Conservation (phyloP, 2,329 filamentous ascomycete genomes). For the Talaromyces sp. region DNA sequence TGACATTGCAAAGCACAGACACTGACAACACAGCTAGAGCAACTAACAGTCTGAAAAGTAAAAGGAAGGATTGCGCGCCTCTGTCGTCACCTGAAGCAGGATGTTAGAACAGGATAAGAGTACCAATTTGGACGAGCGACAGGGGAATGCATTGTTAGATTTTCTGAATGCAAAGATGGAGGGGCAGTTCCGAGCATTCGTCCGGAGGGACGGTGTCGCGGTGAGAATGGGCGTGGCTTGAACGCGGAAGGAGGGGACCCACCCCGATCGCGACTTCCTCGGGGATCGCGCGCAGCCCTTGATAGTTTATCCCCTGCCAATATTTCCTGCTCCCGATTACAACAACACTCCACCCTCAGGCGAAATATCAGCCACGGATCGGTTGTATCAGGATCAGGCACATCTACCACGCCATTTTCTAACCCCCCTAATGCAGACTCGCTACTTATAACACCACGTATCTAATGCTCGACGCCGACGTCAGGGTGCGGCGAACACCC, state of each 20-base stretch:
- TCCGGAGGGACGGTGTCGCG: neutral
- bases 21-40: neutral
- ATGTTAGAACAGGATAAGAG: neutral
- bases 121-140: neutral
- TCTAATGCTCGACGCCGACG: neutral
- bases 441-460: neutral
- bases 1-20: neutral
- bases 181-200: neutral
- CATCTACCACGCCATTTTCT: neutral
- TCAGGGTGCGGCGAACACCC: neutral
- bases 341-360: neutral
- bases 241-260: neutral
- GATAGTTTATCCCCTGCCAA: neutral
- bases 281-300: neutral
- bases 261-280: slow-evolving; percentile 1
- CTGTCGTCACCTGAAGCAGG: neutral
- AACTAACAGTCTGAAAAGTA: neutral
- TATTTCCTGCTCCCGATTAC: neutral
- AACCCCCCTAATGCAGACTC: neutral
- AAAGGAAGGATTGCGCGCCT: neutral
- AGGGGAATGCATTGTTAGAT: neutral
- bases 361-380: neutral
- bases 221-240: neutral
- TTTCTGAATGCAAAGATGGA: neutral
- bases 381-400: neutral